Evolutionary conservation across 805 yeast species (phyloP), one percentile per base, ranked within the genome.

Genomic region (Metschnikowia noctiluminum): DNA sequence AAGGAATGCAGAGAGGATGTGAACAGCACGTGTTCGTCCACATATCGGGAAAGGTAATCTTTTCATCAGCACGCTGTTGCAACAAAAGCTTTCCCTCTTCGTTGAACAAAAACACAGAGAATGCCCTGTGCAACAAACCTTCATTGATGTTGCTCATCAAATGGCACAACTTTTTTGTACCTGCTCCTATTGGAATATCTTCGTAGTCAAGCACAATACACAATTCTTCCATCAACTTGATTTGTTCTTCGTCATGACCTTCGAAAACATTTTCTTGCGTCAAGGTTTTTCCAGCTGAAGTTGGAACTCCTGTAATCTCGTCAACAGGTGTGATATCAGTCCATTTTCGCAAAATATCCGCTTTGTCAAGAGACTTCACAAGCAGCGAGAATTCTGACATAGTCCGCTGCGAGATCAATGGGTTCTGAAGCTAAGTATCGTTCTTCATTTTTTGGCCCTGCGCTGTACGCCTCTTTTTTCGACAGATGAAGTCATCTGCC

Each of bases 1-100:
- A 72, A 35, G 84, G 78, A 34, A 89, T 81, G 46, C 96, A 89
- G 45, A 94, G 75, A 9, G 99, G 99, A 66, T 94, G 99, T 1
- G 98, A 91, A 68, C 99, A 94, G 70, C 99, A 94, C 1, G 99
- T 94, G 67, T 94, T 94, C 27, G 99, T 94, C 99, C 99, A 94
- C 85, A 91, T 83, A 50, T 82, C 82, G 0, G 98, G 96, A 69
- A 94, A 94, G 1, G 99, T 94, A 71, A 94, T 94, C 68, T 94
- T 94, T 65, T 94, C 98, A 43, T 84, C 82, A 0, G 99, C 98
- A 59, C 99, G 82, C 71, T 92, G 97, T 71, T 94, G 99, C 57
- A 94, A 75, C 50, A 94, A 76, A 53, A 94, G 77, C 68, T 86
- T 78, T 50, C 83, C 82, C 40, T 87, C 80, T 21, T 79, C 80